Base-by-base conservation (phyloP, 2,329 filamentous ascomycete genomes). In the Pseudocercospora vitis region DNA sequence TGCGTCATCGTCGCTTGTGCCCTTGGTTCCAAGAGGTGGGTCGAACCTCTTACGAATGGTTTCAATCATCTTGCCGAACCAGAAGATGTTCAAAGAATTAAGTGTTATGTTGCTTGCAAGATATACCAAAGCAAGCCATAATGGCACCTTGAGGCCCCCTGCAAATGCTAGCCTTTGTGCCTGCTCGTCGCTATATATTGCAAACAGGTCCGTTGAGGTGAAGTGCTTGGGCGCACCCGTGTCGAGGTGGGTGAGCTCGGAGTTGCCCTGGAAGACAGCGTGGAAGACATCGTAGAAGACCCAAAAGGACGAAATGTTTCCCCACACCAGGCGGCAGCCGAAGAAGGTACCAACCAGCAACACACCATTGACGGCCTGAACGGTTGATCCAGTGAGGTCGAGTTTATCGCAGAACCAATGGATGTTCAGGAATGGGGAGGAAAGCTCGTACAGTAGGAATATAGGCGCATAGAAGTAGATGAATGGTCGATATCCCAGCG, bases 341-440 rank as follows among this genome's bases (percentile, higher is more conserved):
- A 91, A 91, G 73, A 94, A 94, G 44, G 81, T 88, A 60, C 76
- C 71, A 48, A 92, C 81, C 3, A 94, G 81, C 52, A 82, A 66
- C 57, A 91, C 77, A 63, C 89, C 89, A 65, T 94, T 94, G 72
- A 89, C 84, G 23, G 91, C 79, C 74, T 94, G 89, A 19, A 83
- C 72, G 49, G 77, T 78, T 16, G 85, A 84, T 29, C 89, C 89
- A 0, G 89, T 94, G 78, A 90, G 84, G 65, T 83, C 81, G 55
- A 92, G 76, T 76, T 95, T 95, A 73, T 95, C 89, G 73, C 88
- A 89, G 76, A 94, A 94, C 89, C 89, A 95, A 76, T 95, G 89
- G 68, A 92, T 81, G 69, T 95, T 95, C 53, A 94, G 79, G 71
- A 94, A 91, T 6, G 89, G 88, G 3, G 86, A 88, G 21, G 88